Percentiles rank a stretch among this genome's conserved stretches.
phyloP scores from a whole-genome alignment of 2,329 filamentous ascomycete species.

The Calonectria montana region DNA sequence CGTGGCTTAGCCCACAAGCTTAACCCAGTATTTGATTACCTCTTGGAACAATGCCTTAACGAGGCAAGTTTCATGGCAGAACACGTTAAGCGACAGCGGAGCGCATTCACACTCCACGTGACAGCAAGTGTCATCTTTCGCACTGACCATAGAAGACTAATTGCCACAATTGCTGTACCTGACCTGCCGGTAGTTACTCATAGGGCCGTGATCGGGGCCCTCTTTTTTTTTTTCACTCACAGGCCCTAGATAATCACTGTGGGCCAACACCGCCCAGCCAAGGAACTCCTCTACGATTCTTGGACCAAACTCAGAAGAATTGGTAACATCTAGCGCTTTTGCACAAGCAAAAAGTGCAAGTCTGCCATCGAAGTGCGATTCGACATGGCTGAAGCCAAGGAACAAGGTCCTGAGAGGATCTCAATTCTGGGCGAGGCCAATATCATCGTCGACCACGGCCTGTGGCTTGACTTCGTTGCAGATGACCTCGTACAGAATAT shows the following conservation, averaged over 20 bases:
- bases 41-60: background rate
- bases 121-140: background rate
- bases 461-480: constrained; percentile 87
- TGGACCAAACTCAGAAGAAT: background rate
- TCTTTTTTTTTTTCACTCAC: constrained; percentile 17
- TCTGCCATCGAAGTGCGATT: constrained; percentile 11
- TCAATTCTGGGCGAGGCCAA: constrained; percentile 88
- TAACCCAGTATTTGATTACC: too few relatives aligned
- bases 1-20: too few relatives aligned
- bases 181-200: constrained; percentile 7
- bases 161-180: background rate
- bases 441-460: constrained; percentile 90
- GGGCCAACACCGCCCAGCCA: constrained; percentile 2
- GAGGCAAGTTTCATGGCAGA: background rate
- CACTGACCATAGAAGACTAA: background rate
- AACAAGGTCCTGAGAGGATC: constrained; percentile 67
- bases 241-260: constrained; percentile 5
- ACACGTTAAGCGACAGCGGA: constrained; percentile 7
- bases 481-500: constrained; percentile 83
- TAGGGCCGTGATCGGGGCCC: constrained; percentile 22
- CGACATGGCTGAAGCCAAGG: constrained; percentile 42
- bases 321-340: background rate
- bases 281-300: background rate
- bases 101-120: background rate
- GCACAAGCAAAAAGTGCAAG: constrained; percentile 15